Base-by-base conservation (phyloP, 352 stramenopile species). In the Phytophthora pistaciae region DNA sequence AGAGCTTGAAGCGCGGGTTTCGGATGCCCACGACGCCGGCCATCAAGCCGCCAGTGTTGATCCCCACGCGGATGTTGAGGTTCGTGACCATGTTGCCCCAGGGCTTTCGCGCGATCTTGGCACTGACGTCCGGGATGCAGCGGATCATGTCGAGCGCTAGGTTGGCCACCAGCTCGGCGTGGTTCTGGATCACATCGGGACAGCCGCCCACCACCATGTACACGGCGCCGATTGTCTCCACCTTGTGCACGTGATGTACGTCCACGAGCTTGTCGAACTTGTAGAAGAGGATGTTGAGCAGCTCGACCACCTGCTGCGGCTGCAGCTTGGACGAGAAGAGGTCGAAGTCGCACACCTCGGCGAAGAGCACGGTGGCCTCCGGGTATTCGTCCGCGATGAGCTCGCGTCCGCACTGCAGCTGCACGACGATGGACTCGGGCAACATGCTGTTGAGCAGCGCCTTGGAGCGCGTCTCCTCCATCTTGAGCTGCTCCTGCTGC, bases 131-230 rank as follows among this genome's bases (percentile, higher is more conserved):
- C 1, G 90, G 89, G 70, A 97, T 91, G 54, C 87, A 93, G 10
- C 75, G 75, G 49, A 93, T 90, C 84, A 93, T 93, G 59, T 91
- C 80, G 13, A 96, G 76, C 46, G 90, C 91, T 8, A 97, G 71
- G 57, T 96, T 92, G 1, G 90, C 91, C 0, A 95, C 84, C 16
- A 93, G 68, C 56, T 96, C 89, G 5, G 88, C 88, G 73, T 97
- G 91, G 38, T 92, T 92, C 14, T 29, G 49, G 8, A 84, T 89
- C 38, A 80, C 76, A 31, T 94, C 80, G 6, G 91, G 91, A 42
- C 88, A 96, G 0, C 91, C 91, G 13, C 86, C 85, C 1, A 94
- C 88, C 13, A 95, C 91, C 90, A 97, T 96, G 74, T 97, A 97
- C 0, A 96, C 90, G 8, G 92, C 86, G 20, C 89, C 91, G n/a